Evolutionary conservation across 441 rosid genomes (phyloP), one percentile per base, ranked within the genome.

Genomic region (Oxalis stricta): DNA sequence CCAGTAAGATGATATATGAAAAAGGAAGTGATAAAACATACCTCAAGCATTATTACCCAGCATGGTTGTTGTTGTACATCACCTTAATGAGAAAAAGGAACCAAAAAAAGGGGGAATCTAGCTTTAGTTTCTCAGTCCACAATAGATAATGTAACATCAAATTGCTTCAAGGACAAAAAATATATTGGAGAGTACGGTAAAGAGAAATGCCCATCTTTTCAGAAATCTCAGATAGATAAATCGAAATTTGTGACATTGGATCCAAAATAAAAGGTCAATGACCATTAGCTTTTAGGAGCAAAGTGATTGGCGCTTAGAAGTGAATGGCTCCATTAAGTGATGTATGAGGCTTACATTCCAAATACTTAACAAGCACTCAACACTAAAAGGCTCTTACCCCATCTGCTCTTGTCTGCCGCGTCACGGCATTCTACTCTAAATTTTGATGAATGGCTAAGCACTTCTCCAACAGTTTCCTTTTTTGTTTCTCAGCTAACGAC

Each of bases 11-110:
- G 15, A 16, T 24, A 14, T 5, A 48, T 21, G 10, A 34, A 36
- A 11, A 38, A 53, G 24, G 45, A 15, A 33, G 41, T 52, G 53
- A 28, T 39, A 24, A 11, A 46, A 38, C 60, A 58, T 66, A 88
- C 97, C 97, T 84, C 94, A 23, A 84, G 95, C 94, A 89, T 77
- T 52, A 89, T 84, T 52, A 77, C 88, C 97, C 97, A 89, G 52
- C 94, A 89, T 22, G 97, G 94, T 47, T 82, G 87, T 57, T 76
- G 69, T 59, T 77, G 68, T 61, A 54, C 70, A 49, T 74, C 67
- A 33, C 84, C 94, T 82, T 77, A 50, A 28, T 33, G 39, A 62
- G 62, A 51, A 5, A 16, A 22, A 57, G 41, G 41, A 38, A 26
- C 31, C 7, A 26, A 1, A 26, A 26, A 2, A 26, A 6, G 5